Conservation (phyloP, 805 yeast genomes). For the Yarrowia yakushimensis region DNA sequence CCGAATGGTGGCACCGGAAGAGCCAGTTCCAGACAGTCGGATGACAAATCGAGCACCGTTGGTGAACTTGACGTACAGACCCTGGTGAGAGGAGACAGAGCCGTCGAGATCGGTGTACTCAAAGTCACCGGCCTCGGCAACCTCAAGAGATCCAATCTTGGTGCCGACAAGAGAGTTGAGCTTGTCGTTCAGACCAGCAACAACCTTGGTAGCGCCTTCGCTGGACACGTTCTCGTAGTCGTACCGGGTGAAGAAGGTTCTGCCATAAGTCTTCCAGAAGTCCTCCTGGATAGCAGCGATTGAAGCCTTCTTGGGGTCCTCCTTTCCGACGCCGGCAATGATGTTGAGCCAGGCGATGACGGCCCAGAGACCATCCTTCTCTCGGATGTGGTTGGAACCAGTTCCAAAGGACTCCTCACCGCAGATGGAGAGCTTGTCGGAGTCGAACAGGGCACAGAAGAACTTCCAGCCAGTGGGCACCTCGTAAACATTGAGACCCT, state of each 20-base stretch:
- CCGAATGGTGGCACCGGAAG: slow-evolving; percentile 95
- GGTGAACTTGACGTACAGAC: slow-evolving; percentile 74
- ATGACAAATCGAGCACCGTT: slow-evolving; percentile 83
- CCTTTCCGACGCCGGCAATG: slow-evolving; percentile 71
- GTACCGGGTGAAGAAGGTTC: slow-evolving; percentile 95
- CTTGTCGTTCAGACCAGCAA: slow-evolving; percentile 48
- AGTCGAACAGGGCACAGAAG: slow-evolving; percentile 92
- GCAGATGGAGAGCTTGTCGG: slow-evolving; percentile 88
- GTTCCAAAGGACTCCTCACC: slow-evolving; percentile 99
- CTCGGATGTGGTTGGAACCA: slow-evolving; percentile 95
- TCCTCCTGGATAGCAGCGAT: slow-evolving; percentile 74
- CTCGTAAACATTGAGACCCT: slow-evolving; percentile 76
- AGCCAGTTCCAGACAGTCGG: slow-evolving; percentile 94
- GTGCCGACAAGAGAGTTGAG: slow-evolving; percentile 49
- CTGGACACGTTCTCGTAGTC: slow-evolving; percentile 82
- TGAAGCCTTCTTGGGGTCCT: slow-evolving; percentile 60
- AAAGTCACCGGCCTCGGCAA: slow-evolving; percentile 80
- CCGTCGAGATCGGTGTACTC: slow-evolving; percentile 94
- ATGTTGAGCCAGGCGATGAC: slow-evolving; percentile 95
- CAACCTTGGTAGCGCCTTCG: slow-evolving; percentile 70
- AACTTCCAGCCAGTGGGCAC: slow-evolving; percentile 99
- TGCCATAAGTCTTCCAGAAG: slow-evolving; percentile 90
- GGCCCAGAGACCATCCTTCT: slow-evolving; percentile 98
- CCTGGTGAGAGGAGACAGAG: slow-evolving; percentile 81
- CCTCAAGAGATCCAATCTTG: slow-evolving; percentile 48